A percentile compares a stretch with the other conserved stretches of the same genome.
phyloP scores from a whole-genome alignment of 2,329 filamentous ascomycete genomes.

The Fusarium sp. region DNA sequence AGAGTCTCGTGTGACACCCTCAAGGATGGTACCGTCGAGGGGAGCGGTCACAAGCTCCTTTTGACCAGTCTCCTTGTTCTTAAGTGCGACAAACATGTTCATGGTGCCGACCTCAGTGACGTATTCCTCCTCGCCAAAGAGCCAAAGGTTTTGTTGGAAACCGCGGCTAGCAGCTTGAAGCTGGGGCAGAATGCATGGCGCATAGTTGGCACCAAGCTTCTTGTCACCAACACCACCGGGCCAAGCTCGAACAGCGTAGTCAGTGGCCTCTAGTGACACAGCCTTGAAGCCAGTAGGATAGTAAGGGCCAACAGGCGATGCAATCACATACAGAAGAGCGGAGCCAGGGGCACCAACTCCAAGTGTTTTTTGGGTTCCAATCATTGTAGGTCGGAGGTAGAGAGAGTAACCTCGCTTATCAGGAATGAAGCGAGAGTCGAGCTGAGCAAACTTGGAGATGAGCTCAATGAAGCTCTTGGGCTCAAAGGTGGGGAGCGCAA shows the following conservation, averaged over 20 bases:
- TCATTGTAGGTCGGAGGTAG: constrained; percentile 96
- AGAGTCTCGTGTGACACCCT: constrained; percentile 93
- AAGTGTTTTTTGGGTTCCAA: constrained; percentile 94
- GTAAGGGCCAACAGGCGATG: constrained; percentile 95
- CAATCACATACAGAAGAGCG: constrained; percentile 93
- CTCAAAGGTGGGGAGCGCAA: constrained; percentile 91
- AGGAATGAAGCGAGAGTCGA: constrained; percentile 93
- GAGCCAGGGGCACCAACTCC: constrained; percentile 93
- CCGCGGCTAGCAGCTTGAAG: constrained; percentile 89
- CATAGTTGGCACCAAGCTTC: constrained; percentile 99
- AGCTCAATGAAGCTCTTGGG: constrained; percentile 80
- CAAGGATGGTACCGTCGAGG: constrained; percentile 94
- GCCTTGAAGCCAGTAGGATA: constrained; percentile 99
- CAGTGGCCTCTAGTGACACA: constrained; percentile 92
- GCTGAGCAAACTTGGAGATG: constrained; percentile 80
- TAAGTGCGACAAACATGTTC: constrained; percentile 94
- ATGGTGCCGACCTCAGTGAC: constrained; percentile 98
- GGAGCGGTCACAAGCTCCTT: constrained; percentile 96
- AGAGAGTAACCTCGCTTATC: constrained; percentile 89
- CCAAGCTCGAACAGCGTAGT: constrained; percentile 97
- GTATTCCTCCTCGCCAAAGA: constrained; percentile 95
- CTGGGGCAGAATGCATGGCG: constrained; percentile 98
- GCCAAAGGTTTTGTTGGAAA: constrained; percentile 98
- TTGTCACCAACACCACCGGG: constrained; percentile 97
- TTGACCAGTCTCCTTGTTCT: constrained; percentile 87